Conservation (phyloP, 2,329 filamentous ascomycete genomes). For the Ophiocordyceps camponoti-floridani region DNA sequence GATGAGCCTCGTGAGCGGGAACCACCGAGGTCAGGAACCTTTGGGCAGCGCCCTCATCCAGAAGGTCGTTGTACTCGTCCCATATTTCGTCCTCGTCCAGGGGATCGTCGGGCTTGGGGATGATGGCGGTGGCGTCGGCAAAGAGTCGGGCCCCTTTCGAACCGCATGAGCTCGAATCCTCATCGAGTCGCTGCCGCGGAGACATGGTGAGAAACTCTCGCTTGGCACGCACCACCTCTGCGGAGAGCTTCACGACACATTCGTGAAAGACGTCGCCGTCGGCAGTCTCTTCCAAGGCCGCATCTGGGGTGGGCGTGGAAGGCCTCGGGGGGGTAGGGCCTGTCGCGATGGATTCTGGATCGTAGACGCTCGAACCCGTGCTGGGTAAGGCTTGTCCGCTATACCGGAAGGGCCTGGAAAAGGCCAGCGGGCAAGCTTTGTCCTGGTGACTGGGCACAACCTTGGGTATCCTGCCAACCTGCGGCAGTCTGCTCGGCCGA, state of each 20-base stretch:
- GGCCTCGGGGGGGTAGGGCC: conserved; percentile 26
- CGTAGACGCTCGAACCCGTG: conserved; percentile 12
- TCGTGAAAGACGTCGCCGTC: conserved; percentile 13
- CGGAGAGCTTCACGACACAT: conserved; percentile 12
- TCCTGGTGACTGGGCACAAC: conserved; percentile 55
- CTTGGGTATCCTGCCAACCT: conserved; percentile 72
- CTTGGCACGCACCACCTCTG: conserved; percentile 12
- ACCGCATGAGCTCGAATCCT: conserved; percentile 40
- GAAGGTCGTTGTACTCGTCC: conserved; percentile 83
- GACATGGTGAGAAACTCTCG: conserved; percentile 61
- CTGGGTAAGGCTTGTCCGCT: conserved; percentile 22
- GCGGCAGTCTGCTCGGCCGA: conserved; percentile 45
- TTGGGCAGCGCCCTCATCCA: conserved; percentile 41
- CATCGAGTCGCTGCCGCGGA: conserved; percentile 51
- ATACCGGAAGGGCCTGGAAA: conserved; percentile 61
- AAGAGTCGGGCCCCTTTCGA: conserved; percentile 40
- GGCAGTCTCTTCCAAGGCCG: conserved; percentile 15
- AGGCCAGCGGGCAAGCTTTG: conserved; percentile 56
- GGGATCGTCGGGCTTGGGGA: conserved; percentile 42
- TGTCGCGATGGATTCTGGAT: conserved; percentile 25
- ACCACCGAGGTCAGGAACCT: conserved; percentile 34
- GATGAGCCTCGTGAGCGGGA: conserved; percentile 37
- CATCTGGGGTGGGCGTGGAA: conserved; percentile 18
- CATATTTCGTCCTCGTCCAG: conserved; percentile 75
- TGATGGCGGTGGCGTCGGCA: conserved; percentile 45